Base-by-base conservation (phyloP, 306 rosid species). In the Hippophae tibetana region DNA sequence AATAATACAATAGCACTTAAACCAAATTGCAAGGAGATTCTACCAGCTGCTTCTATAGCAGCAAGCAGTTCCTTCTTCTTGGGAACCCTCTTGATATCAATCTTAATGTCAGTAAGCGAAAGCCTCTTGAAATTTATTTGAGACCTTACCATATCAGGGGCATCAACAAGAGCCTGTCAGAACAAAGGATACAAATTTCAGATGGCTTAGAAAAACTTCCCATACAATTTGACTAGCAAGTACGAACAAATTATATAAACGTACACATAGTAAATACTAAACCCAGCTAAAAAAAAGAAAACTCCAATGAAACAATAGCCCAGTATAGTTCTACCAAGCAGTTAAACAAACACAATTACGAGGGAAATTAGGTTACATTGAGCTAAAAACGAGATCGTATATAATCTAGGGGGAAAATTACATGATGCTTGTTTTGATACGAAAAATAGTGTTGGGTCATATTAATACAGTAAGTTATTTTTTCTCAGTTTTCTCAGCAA, bases 11-110 rank as follows among this genome's bases (percentile, higher is more conserved):
- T 2, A 10, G 10, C 10, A n/a, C 6, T 27, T 18, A 3, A 9
- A 13, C 14, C 8, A 38, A 25, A 0, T 2, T 43, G 45, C 49
- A 60, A 23, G 14, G 2, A 59, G 6, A 13, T 47, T 73, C 48
- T 18, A 86, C 97, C 95, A 43, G 89, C 99, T 40, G 77, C 96
- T 50, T 85, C 93, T 95, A 92, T 88, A 23, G 99, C 99, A 4
- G 79, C 81, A 6, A 92, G 69, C 49, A 92, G 85, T 44, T 88
- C 96, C 68, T 88, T 92, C 84, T 92, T 92, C 82, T 84, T 86
- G 0, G 96, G 96, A 5, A 83, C 81, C 74, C 99, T 88, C 81
- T 88, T 88, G 10, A 92, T 92, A 31, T 93, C 97, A 69, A 88
- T 74, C 72, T 88, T 93, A 54, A 93, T 75, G 71, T 93, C 99